Conservation (phyloP, 192 early-diverging fungal genomes). For the Lobosporangium transversale region DNA sequence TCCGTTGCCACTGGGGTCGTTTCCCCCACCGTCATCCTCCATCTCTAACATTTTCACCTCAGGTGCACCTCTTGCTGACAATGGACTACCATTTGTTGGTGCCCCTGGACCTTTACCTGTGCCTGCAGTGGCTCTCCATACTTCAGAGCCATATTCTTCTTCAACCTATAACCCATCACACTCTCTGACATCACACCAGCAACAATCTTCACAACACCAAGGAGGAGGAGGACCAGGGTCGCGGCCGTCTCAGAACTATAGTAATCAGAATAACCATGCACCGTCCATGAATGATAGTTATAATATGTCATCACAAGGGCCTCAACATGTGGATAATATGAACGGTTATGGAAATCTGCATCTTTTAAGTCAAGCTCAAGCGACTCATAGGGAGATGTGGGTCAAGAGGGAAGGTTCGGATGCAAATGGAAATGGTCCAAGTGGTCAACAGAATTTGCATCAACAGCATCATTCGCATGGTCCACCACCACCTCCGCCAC, state of each 20-base stretch:
- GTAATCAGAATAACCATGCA: conserved; percentile 1
- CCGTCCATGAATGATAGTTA: conserved; percentile 15
- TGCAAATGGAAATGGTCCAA: conserved; percentile 13
- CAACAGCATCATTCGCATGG: neutral
- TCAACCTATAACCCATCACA: conserved; percentile 15
- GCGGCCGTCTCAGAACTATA: conserved; percentile 7
- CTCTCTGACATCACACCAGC: conserved; percentile 10
- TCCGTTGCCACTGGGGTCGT: conserved; percentile 23
- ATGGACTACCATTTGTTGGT: conserved; percentile 23
- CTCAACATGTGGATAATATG: conserved; percentile 23
- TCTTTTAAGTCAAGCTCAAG: conserved; percentile 43
- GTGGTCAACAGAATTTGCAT: conserved; percentile 12
- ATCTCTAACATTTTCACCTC: conserved; percentile 35
- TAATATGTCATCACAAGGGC: conserved; percentile 10
- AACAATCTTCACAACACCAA: conserved; percentile 9
- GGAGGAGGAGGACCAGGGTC: conserved; percentile 3
- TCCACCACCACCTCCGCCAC: too few species aligned
- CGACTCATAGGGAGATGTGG: conserved; percentile 31
- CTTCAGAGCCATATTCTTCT: conserved; percentile 27
- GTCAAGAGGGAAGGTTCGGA: conserved; percentile 35
- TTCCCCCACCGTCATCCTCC: conserved; percentile 13
- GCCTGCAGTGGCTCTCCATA: conserved; percentile 12
- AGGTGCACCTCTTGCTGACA: conserved; percentile 13
- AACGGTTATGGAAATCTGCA: conserved; percentile 39
- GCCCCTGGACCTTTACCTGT: conserved; percentile 26